Percentiles rank a stretch among this genome's conserved stretches.
phyloP scores from a whole-genome alignment of 257 asterid genomes.

The Nicotiana attenuata region DNA sequence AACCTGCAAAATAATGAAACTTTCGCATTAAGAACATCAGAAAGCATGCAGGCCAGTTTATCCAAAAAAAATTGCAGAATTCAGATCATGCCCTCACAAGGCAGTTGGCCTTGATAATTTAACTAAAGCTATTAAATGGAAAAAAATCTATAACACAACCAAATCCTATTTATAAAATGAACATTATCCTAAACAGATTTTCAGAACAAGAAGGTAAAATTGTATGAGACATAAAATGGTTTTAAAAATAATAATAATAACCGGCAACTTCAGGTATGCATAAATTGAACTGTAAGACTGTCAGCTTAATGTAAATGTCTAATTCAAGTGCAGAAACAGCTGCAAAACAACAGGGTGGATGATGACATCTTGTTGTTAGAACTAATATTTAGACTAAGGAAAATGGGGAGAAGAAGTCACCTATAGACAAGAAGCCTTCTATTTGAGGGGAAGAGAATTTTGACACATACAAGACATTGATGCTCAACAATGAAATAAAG shows the following conservation, averaged over 20 bases:
- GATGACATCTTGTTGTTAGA: neutral
- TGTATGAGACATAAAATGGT: neutral
- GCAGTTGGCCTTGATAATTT: neutral
- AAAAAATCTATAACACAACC: neutral
- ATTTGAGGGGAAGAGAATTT: too few relatives aligned
- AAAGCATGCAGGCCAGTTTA: neutral
- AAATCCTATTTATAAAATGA: neutral
- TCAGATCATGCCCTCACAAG: neutral
- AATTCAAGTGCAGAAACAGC: neutral
- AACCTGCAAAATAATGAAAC: constrained; percentile 38
- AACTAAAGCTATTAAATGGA: neutral
- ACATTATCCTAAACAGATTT: neutral
- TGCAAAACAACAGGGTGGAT: neutral
- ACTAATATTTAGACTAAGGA: too few relatives aligned
- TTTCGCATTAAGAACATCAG: constrained; percentile 2
- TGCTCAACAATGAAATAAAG: too few relatives aligned
- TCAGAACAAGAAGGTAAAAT: neutral
- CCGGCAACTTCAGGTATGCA: neutral
- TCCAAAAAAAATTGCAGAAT: neutral
- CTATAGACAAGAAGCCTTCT: too few relatives aligned
- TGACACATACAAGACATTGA: too few relatives aligned
- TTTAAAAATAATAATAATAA: too few relatives aligned
- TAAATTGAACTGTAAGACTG: too few relatives aligned
- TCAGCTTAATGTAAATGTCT: neutral
- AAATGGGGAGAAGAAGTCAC: too few relatives aligned